Conservation (phyloP, 805 yeast species). For the Lipomyces orientalis region DNA sequence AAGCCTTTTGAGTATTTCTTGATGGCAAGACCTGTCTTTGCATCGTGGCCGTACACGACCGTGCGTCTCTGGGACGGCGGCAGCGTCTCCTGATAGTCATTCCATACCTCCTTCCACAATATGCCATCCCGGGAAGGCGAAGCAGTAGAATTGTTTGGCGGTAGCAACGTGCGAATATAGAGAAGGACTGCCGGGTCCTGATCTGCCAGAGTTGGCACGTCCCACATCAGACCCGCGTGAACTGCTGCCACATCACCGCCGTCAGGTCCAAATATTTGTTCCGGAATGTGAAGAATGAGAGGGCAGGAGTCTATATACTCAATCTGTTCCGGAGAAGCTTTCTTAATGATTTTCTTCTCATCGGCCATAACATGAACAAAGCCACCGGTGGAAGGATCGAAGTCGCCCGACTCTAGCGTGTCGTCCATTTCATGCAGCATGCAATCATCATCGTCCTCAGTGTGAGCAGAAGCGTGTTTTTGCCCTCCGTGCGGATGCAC, state of each 20-base stretch:
- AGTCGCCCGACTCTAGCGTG: conserved; percentile 34
- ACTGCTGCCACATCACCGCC: conserved; percentile 62
- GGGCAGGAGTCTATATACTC: conserved; percentile 67
- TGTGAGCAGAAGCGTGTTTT: not conserved
- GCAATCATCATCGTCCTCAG: conserved; percentile 35
- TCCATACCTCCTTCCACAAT: conserved; percentile 41
- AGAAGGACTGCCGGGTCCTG: conserved; percentile 69
- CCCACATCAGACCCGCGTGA: conserved; percentile 85
- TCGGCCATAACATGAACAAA: conserved; percentile 34
- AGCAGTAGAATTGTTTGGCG: conserved; percentile 64
- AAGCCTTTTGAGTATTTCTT: conserved; percentile 75
- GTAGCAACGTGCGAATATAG: conserved; percentile 71
- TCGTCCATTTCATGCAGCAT: conserved; percentile 35
- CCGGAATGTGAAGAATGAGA: conserved; percentile 65
- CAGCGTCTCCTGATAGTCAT: conserved; percentile 39
- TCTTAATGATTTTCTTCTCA: conserved; percentile 36
- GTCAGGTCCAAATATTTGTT: conserved; percentile 49
- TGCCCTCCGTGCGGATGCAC: conserved; percentile 5
- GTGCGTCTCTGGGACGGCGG: conserved; percentile 43
- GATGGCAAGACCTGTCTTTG: conserved; percentile 71
- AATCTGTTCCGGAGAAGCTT: conserved; percentile 63
- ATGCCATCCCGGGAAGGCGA: conserved; percentile 51
- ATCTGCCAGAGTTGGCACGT: conserved; percentile 54
- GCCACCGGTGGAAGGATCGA: conserved; percentile 29
- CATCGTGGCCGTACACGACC: conserved; percentile 89